These are phyloP conservation scores for Bipolaris sorokiniana DNA, from an alignment of 2,329 filamentous ascomycete species.

Conservation along the genomic window DNA sequence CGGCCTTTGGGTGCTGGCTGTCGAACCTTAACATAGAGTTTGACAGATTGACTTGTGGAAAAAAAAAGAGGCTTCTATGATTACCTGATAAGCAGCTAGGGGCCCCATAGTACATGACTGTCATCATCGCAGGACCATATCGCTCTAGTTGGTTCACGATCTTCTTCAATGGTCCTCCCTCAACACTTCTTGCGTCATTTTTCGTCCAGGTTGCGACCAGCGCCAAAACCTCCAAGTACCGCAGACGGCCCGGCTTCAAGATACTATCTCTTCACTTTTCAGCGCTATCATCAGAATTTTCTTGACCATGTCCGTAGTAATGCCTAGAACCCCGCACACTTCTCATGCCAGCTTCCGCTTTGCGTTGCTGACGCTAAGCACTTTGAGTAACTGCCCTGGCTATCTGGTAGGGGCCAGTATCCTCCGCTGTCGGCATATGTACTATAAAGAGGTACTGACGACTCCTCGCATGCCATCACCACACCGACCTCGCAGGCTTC, in stretches of 20 bases:
- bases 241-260: not conserved
- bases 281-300: not conserved
- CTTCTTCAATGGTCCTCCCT: not conserved
- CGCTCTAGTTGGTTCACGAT: not conserved
- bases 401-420: constrained; percentile 5
- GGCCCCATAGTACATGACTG: not conserved
- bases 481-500: constrained; percentile 10
- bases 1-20: not conserved
- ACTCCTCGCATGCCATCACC: constrained; percentile 9
- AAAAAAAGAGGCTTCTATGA: not conserved
- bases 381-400: constrained; percentile 4
- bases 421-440: constrained; percentile 14
- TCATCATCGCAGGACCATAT: not conserved
- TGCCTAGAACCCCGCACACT: constrained; percentile 6
- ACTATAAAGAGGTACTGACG: constrained; percentile 15
- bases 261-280: not conserved
- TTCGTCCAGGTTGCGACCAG: not conserved
- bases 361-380: constrained; percentile 7
- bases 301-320: not conserved
- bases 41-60: not conserved
- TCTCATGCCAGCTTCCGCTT: constrained; percentile 4
- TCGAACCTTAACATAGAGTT: not conserved
- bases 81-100: not conserved
- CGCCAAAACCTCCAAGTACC: not conserved
- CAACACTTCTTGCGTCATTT: not conserved